Base-by-base conservation (phyloP, 805 yeast species). In the Candida khao-thaluensis region DNA sequence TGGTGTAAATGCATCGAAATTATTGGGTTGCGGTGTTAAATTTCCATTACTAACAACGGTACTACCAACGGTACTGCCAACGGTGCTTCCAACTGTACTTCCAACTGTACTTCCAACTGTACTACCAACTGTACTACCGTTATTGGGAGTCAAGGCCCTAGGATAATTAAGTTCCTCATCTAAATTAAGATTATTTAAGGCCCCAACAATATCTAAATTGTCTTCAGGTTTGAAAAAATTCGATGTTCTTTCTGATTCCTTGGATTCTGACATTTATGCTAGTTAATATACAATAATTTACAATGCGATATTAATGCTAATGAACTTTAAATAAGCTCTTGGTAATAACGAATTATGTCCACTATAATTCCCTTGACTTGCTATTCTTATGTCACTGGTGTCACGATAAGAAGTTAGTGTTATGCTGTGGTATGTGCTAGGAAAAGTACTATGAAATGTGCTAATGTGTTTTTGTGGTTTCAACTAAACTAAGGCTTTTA, bases 201-300 rank as follows among this genome's bases (percentile, higher is more conserved):
- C 77, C 11, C 74, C 74, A 18, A 69, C 74, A 30, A 74, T 64
- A 44, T 74, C 78, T 51, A 68, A 57, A 18, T 58, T 62, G 26
- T 12, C 41, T 14, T 32, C 35, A 15, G 25, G 33, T 16, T 40
- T 41, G 42, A 58, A 58, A 40, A 58, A 52, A 36, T 45, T 48
- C 14, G 56, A 48, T 5, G 17, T 21, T 18, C 22, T 31, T 12
- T 17, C 17, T 25, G 23, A 4, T 18, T 35, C 38, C 15, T 35
- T 25, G 4, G 37, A 24, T 23, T 22, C 22, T 23, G 28, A 10
- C 37, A 49, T 27, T 11, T 33, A 33, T 33, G 37, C 37, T 23
- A 17, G 17, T 30, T 33, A 33, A 23, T 33, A 23, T 33, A 33
- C 37, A 33, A 33, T 33, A 33, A 33, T 33, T 23, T 33, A 33